Evolutionary conservation across 192 early-diverging fungal genomes (phyloP).

Genomic region (Radiomyces spectabilis): DNA sequence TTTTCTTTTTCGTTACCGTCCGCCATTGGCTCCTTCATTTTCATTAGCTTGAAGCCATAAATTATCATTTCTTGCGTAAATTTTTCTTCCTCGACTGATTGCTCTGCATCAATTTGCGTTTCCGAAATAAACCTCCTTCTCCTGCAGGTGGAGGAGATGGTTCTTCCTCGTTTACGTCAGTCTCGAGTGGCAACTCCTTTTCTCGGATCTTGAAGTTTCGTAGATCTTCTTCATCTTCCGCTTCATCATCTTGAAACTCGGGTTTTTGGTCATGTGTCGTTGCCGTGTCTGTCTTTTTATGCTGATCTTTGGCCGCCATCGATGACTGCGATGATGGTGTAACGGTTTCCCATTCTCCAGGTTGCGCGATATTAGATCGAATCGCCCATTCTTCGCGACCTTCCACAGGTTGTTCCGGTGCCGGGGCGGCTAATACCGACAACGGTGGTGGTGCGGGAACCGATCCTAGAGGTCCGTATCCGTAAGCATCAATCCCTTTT

Average conservation of each 20-base stretch:
- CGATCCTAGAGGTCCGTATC: too few relatives aligned
- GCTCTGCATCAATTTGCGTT: too few relatives aligned
- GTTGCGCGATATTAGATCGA: background rate
- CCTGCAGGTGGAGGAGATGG: too few relatives aligned
- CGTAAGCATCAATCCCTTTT: too few relatives aligned
- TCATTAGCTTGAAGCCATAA: too few relatives aligned
- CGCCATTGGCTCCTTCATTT: too few relatives aligned
- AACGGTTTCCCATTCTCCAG: conserved; percentile 1
- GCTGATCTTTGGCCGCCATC: background rate
- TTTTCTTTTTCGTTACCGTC: too few relatives aligned
- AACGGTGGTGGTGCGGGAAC: conserved; percentile 3
- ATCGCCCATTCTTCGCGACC: conserved; percentile 3
- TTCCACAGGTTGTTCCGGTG: background rate
- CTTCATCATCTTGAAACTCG: conserved; percentile 34
- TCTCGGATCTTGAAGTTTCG: conserved; percentile 42
- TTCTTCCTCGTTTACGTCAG: too few relatives aligned
- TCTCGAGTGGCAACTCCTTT: conserved; percentile 42
- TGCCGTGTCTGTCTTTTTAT: background rate
- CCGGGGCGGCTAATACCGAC: background rate
- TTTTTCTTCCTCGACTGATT: too few relatives aligned
- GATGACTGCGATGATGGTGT: too few relatives aligned
- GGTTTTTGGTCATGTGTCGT: background rate
- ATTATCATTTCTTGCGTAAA: too few relatives aligned
- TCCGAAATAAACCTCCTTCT: too few relatives aligned
- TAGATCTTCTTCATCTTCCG: conserved; percentile 38